Evolutionary conservation across 768 basidiomycete species (phyloP).

Genomic region (Pilatotrama ljubarskyi): DNA sequence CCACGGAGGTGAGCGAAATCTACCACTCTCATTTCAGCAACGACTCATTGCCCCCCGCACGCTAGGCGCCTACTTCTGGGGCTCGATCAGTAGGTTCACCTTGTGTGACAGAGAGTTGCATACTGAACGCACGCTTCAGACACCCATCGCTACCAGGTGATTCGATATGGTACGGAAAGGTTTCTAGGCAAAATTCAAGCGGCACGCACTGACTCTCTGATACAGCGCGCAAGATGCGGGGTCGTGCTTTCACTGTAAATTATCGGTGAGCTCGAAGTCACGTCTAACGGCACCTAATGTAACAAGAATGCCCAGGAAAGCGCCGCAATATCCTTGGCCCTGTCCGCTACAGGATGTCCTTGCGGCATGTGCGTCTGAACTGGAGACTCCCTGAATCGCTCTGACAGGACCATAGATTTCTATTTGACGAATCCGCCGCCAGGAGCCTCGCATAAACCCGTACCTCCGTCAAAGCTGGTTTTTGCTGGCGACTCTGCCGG

Average conservation of each 20-base stretch:
- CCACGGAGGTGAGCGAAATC: slow-evolving; percentile 50
- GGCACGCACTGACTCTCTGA: slow-evolving; percentile 9
- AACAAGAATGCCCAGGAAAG: slow-evolving; percentile 48
- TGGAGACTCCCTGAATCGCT: not conserved
- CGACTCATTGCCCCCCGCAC: not conserved
- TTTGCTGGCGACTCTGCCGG: slow-evolving; percentile 83
- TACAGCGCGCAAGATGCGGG: slow-evolving; percentile 67
- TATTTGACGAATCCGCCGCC: slow-evolving; percentile 74
- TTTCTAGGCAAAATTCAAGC: not conserved
- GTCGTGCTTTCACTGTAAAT: slow-evolving; percentile 65
- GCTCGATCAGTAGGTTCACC: slow-evolving; percentile 52
- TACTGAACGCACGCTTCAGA: slow-evolving; percentile 35
- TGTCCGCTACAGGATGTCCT: slow-evolving; percentile 75
- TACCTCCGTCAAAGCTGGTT: slow-evolving; percentile 68
- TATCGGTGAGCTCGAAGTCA: slow-evolving; percentile 38
- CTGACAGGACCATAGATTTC: slow-evolving; percentile 45
- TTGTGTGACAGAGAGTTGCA: not conserved
- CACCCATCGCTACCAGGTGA: slow-evolving; percentile 61
- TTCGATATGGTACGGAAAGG: slow-evolving; percentile 47
- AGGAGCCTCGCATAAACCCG: slow-evolving; percentile 59
- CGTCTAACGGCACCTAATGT: not conserved
- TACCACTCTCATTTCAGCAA: not conserved
- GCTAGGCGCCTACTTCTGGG: slow-evolving; percentile 66
- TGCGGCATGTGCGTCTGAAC: slow-evolving; percentile 56
- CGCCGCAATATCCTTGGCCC: slow-evolving; percentile 86